Evolutionary conservation across 352 stramenopile species (phyloP).

Genomic region (Phytopythium helicoides): DNA sequence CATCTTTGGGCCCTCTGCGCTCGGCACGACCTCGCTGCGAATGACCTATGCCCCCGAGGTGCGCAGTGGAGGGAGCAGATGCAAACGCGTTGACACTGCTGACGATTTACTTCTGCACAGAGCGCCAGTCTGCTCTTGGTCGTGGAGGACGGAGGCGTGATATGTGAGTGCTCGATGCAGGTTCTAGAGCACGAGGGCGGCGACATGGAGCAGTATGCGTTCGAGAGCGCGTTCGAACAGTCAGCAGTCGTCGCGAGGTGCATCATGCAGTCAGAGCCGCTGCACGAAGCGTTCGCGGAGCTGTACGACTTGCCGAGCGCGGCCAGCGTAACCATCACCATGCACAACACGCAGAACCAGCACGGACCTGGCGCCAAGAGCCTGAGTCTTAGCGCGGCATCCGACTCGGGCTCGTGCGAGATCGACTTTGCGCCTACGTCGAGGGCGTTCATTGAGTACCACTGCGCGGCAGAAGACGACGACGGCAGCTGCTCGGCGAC

Average conservation of each 20-base stretch:
- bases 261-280: conserved; percentile 80
- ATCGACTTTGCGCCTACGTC: conserved; percentile 75
- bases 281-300: conserved; percentile 80
- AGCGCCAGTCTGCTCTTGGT: conserved; percentile 62
- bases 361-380: conserved; percentile 22
- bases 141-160: conserved; percentile 80
- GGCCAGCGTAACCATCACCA: conserved; percentile 73
- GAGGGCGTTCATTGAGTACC: conserved; percentile 82
- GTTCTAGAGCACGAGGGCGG: conserved; percentile 75
- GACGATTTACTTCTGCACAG: conserved; percentile 17
- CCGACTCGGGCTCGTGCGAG: conserved; percentile 74
- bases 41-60: conserved; percentile 68
- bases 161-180: conserved; percentile 84
- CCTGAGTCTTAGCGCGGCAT: conserved; percentile 66
- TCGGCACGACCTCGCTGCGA: conserved; percentile 71
- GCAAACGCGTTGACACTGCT: conserved; percentile 3
- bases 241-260: conserved; percentile 70
- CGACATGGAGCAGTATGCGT: conserved; percentile 68
- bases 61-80: neutral
- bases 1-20: conserved; percentile 66
- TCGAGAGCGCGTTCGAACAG: conserved; percentile 77
- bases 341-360: conserved; percentile 30
- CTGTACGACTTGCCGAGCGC: conserved; percentile 82
- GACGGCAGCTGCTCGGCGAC: conserved; percentile 36
- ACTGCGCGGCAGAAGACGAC: conserved; percentile 35